Base-by-base conservation (phyloP, 2,329 filamentous ascomycete species). In the Pseudocercospora ulei region DNA sequence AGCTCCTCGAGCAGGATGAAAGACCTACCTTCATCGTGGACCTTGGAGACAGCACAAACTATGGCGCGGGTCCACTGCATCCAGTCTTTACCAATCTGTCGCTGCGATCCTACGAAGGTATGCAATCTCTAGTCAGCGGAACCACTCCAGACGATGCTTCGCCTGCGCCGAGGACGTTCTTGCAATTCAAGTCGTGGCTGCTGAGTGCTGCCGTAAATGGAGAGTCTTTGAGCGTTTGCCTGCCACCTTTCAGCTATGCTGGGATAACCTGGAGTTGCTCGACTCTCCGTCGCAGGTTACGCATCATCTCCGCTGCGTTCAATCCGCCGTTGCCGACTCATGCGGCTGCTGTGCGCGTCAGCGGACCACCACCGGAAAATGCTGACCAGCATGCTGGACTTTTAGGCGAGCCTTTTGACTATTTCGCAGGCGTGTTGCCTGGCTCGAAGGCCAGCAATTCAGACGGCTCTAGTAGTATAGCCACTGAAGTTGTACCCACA, bases 11-110 rank as follows among this genome's bases (percentile, higher is more conserved):
- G 54, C 73, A 81, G 49, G 83, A 90, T 56, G 74, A 80, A 34
- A 68, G 83, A 30, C 83, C 82, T 2, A 82, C 80, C 0, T 84
- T 88, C 52, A 71, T 88, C 26, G 67, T 88, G 20, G 82, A 88
- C 52, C 62, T 82, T 35, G 65, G 67, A 5, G 74, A 79, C 51
- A 59, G 67, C 1, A 58, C 63, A n/a, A 78, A 77, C 49, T 68
- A 66, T 30, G 64, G 62, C 13, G 64, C 69, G 1, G 69, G 70
- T 0, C 66, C 67, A 1, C 59, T 87, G 23, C 68, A 72, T 18
- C 68, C 83, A 5, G 50, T 83, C 0, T 87, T 81, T 56, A 71
- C 73, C 18, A 90, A 88, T 56, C 66, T 70, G 6, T 72, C 80
- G 2, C 63, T 88, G 37, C 73, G 76, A 35, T 68, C 71, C 0